Conservation (phyloP, 305 asterid species). For the Fraxinus dipetala region DNA sequence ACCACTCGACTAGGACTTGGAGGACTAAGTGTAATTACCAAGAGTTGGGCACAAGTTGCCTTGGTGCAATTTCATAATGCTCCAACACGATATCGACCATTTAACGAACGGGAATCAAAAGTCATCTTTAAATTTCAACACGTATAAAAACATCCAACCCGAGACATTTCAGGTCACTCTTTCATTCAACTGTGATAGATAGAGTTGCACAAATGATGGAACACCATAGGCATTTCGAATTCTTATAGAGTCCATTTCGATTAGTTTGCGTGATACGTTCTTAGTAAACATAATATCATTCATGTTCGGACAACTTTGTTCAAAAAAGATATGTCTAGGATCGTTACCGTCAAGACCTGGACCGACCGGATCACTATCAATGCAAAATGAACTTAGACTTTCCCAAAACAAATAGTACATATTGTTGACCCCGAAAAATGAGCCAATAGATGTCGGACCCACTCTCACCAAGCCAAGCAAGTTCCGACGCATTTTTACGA, state of each 20-base stretch:
- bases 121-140: not conserved
- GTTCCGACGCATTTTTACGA: too few relatives aligned
- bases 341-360: too few relatives aligned
- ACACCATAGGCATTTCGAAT: not conserved
- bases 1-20: not conserved
- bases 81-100: not conserved
- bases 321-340: not conserved
- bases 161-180: not conserved
- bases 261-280: not conserved
- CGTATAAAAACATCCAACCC: not conserved
- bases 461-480: too few relatives aligned
- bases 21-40: not conserved
- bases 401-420: too few relatives aligned
- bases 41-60: not conserved
- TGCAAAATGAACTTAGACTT: too few relatives aligned
- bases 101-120: too few relatives aligned
- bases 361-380: too few relatives aligned
- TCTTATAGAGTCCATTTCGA: too few relatives aligned
- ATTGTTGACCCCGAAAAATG: too few relatives aligned
- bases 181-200: not conserved
- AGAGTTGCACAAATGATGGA: not conserved
- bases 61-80: not conserved
- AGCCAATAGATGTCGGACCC: too few relatives aligned
- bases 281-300: not conserved
- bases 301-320: not conserved